Base-by-base conservation (phyloP, 108 stramenopile genomes). In the Cyclotella choctawhatcheeana region DNA sequence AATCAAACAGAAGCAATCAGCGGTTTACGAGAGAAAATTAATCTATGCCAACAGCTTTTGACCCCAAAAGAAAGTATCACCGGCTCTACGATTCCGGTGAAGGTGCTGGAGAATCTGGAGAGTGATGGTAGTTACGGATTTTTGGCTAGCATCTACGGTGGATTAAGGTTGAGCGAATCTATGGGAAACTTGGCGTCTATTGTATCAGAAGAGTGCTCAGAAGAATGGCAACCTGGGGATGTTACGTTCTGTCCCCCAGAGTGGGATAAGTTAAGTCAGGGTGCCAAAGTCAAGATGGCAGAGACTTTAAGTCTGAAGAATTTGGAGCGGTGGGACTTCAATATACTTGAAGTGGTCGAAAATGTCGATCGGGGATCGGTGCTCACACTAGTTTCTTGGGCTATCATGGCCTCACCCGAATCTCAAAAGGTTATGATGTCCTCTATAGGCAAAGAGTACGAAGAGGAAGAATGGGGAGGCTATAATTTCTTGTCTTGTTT, bases 351-450 rank as follows among this genome's bases (percentile, higher is more conserved):
- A 16, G 67, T 89, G 12, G 54, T 68, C 12, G 69, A 81, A 7
- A 65, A 40, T 5, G 30, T 51, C 7, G 44, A 55, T 25, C 24
- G 53, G 12, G 44, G 43, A 17, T 62, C 55, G 32, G 58, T 70
- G n/a, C 73, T 88, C 12, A 37, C 84, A 0, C 71, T 88, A 29
- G 74, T 88, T 6, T 83, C 83, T 7, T 88, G 87, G 87, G 87
- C 87, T 22, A 84, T 88, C 22, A 50, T 88, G 17, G 76, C 73
- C 16, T 66, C 84, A 35, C 87, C 87, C n/a, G 52, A 81, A 21
- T 45, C 85, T 16, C 87, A 88, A 58, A 30, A 52, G 44, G 75
- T 69, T 27, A 88, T 88, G 85, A 74, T 67, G 21, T 34, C 62
- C 14, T 73, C 73, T 20, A 52, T 76, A 8, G 59, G 45, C 3